Conservation (phyloP, 2,329 filamentous ascomycete genomes). For the Phyllosticta paracitricarpa region DNA sequence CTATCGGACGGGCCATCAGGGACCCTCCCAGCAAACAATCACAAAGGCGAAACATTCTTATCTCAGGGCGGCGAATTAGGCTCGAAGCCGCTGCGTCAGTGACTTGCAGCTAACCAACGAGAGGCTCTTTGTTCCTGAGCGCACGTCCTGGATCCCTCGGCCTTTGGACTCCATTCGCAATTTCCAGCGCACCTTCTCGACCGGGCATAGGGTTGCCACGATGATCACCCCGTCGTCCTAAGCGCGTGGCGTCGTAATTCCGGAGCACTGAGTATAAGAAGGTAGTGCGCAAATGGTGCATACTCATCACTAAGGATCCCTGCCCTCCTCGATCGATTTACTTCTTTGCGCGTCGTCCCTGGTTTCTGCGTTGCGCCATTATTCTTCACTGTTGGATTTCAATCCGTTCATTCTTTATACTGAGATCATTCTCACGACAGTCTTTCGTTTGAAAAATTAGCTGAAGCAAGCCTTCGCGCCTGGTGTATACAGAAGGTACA, state of each 20-base stretch:
- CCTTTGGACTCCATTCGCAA: not conserved
- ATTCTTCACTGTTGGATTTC: not conserved
- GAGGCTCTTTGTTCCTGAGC: not conserved
- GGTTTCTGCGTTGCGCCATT: not conserved
- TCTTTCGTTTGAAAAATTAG: not conserved
- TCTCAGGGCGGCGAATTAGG: not conserved
- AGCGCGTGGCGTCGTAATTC: not conserved
- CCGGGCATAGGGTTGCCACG: not conserved
- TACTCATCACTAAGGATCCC: not conserved
- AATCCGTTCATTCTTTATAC: not conserved
- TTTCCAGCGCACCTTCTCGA: not conserved
- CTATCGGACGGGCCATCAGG: not conserved
- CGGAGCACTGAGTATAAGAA: not conserved
- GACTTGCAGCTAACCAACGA: not conserved
- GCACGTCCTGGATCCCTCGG: not conserved
- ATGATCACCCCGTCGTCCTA: not conserved
- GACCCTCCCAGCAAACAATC: not conserved
- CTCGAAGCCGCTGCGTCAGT: not conserved
- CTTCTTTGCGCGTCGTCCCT: not conserved
- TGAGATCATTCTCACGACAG: not conserved
- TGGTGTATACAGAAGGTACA: not conserved
- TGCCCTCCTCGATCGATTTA: not conserved
- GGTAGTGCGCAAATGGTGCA: not conserved
- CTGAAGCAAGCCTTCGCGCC: not conserved
- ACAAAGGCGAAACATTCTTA: not conserved